Percentiles rank a stretch among this genome's conserved stretches.
phyloP scores from a whole-genome alignment of 2,329 filamentous ascomycete species.

The Fusarium sp. region DNA sequence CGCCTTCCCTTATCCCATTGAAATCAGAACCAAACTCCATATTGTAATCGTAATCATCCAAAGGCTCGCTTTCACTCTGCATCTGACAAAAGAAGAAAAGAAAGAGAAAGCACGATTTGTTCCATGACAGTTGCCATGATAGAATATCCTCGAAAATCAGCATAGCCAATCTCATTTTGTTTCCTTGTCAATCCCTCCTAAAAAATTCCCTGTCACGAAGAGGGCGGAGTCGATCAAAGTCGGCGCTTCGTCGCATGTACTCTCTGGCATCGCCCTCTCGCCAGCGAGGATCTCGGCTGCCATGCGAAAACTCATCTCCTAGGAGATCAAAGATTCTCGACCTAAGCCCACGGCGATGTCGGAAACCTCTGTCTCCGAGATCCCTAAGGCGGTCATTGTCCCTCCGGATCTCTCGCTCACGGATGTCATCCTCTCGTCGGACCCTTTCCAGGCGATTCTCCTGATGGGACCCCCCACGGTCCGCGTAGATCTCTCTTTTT shows the following conservation, averaged over 20 bases:
- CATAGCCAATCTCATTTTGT: not conserved
- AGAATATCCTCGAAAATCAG: not conserved
- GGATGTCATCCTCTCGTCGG: slow-evolving; percentile 17
- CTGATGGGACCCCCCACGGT: slow-evolving; percentile 2
- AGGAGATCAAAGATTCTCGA: slow-evolving; percentile 11
- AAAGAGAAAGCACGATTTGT: not conserved
- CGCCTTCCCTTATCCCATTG: not conserved
- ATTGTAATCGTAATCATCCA: not conserved
- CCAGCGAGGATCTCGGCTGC: slow-evolving; percentile 24
- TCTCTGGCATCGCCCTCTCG: slow-evolving; percentile 25
- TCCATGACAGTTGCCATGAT: not conserved
- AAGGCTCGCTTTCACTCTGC: not conserved
- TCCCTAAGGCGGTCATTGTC: slow-evolving; percentile 29
- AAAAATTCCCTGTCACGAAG: not conserved
- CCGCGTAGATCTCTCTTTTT: slow-evolving; percentile 26
- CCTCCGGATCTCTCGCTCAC: slow-evolving; percentile 9
- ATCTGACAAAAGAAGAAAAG: not conserved
- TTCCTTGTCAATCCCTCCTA: not conserved
- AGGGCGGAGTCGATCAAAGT: not conserved
- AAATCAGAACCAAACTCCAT: not conserved
- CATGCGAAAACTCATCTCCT: not conserved
- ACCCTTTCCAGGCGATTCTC: slow-evolving; percentile 30
- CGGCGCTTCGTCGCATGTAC: slow-evolving; percentile 29
- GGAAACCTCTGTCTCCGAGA: slow-evolving; percentile 20
- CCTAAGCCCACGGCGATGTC: slow-evolving; percentile 14